Base-by-base conservation (phyloP, 2,329 filamentous ascomycete genomes). In the Cordyceps militaris region DNA sequence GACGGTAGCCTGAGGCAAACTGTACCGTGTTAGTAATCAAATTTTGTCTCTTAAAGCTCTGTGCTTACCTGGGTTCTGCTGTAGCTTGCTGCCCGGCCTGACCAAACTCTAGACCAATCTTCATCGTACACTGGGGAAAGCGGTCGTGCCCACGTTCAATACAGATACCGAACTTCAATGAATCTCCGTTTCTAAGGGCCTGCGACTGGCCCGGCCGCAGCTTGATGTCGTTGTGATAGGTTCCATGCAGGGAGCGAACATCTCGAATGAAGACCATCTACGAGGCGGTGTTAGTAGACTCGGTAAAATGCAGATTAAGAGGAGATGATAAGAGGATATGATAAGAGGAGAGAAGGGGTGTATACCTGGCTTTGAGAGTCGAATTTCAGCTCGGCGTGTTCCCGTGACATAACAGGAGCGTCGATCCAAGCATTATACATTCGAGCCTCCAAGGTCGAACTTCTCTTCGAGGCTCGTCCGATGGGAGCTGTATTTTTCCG, bases 331-430 rank as follows among this genome's bases (percentile, higher is more conserved):
- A 24, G n/a, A 44, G 21, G 9, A 19, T 1, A 46, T 28, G 24
- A 28, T 9, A 4, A 36, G 13, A 11, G 34, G 34, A 36, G 7
- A 14, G 4, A 14, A 21, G 14, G 30, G 30, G 30, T 30, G 57
- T 71, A 59, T 70, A 82, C 82, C 68, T 77, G 73, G 7, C 68
- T 64, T 2, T 75, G 67, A 10, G 74, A 63, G 50, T 79, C 71
- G 4, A 79, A 73, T 16, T 66, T 62, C 4, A 86, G 65, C 44
- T 79, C 70, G 16, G 87, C 88, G 70, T 91, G 87, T 11, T 81
- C 68, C 46, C 87, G 78, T 24, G 86, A 89, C 76, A 91, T 86
- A 36, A 90, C 86, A 0, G 86, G 82, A 58, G 82, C 87, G 62
- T 89, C 81, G 59, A 89, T 87, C 77, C 78, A 89, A 16, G 77